Base-by-base conservation (phyloP, 768 basidiomycete genomes). In the Clathrus columnatus region DNA sequence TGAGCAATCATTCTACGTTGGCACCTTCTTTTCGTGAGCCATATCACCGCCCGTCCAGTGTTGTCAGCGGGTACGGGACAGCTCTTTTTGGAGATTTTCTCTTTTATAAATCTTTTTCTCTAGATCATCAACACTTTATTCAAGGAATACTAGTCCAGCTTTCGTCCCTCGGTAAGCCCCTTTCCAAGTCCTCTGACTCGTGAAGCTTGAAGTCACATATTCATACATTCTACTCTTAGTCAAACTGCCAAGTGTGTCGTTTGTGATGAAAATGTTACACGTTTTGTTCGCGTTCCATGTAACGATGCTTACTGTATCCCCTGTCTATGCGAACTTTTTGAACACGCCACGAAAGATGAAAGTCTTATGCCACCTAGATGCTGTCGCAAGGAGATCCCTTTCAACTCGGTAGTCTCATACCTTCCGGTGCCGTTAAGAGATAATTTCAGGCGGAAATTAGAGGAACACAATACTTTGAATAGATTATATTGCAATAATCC, bases 331-430 rank as follows among this genome's bases (percentile, higher is more conserved):
- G 64, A 67, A 28, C 72, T 81, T 29, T 73, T 75, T 17, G 62
- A 71, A 46, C 55, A 72, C 0, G 72, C 74, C 20, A 69, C 70
- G 10, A 68, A 65, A 2, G 81, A 83, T 59, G 81, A 82, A 57
- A 68, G 74, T 0, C 70, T 81, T 4, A 73, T 73, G 54, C 80
- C 81, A 0, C 68, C 79, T 7, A 72, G 75, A 30, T 83, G 80
- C 61, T 82, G 79, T 62, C 62, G 70, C 26, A 60, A 69, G 29
- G 62, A 63, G 0, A 67, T 80, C 41, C 65, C 72, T 1, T 50
- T 66, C 21, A 49, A 43, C 14, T 52, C 46, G 0, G 44, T 75
- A 16, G 55, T 58, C 7, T 62, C 53, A 5, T 69, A 73, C 47
- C 65, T 78, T 10, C 59, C 69, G 0, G 0, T 46, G 2, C 32